Percentiles rank a stretch among this genome's conserved stretches.
These are phyloP conservation scores for Tanacetum coccineum DNA, from an alignment of 129 eudicot genomes.

Conservation along the genomic window DNA sequence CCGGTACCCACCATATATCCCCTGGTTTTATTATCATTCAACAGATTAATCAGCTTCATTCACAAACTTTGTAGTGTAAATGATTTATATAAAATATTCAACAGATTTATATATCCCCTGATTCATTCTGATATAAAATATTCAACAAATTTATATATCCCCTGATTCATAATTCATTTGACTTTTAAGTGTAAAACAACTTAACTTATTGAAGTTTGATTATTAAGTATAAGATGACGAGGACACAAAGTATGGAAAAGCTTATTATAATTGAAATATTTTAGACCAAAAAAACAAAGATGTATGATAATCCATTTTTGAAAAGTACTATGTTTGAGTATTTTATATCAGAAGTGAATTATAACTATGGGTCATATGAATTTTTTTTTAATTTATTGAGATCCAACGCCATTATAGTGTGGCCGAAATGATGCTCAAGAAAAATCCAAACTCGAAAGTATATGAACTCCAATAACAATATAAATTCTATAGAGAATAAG, in stretches of 20 bases:
- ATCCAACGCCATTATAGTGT: conserved; percentile 17
- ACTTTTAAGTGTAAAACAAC: no score
- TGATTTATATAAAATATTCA: no score
- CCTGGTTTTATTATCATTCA: conserved; percentile 47
- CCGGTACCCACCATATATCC: no score
- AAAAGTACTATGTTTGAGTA: not conserved
- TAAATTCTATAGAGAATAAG: not conserved
- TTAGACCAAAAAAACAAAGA: not conserved
- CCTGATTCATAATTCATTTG: no score
- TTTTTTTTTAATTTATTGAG: not conserved
- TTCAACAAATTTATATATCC: no score
- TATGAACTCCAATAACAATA: conserved; percentile 6
- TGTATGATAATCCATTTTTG: conserved; percentile 1
- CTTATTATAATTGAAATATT: not conserved
- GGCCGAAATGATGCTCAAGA: conserved; percentile 7
- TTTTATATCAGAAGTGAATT: conserved; percentile 11
- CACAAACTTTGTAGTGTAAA: not conserved
- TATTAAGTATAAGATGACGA: no score
- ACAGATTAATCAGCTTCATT: conserved; percentile 6
- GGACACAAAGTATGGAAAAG: no score
- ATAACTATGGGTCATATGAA: conserved; percentile 1
- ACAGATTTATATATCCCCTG: no score
- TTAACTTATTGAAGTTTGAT: no score
- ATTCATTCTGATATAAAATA: no score
- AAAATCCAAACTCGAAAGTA: not conserved